Base-by-base conservation (phyloP, 768 basidiomycete species). In the Phaeotremella skinneri region DNA sequence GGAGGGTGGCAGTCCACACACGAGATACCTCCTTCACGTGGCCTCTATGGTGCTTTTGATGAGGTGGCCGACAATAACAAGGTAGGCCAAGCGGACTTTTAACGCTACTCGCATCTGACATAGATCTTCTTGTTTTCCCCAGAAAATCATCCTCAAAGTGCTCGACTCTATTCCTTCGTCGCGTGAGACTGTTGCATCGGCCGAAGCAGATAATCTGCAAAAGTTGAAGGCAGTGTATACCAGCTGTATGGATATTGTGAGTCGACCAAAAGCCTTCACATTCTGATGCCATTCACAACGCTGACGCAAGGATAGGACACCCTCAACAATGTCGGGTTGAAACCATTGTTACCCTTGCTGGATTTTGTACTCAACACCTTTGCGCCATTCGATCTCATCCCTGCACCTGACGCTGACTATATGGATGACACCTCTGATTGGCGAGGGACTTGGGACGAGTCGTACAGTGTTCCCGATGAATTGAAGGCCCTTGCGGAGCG, bases 1-100 rank as follows among this genome's bases (percentile, higher is more conserved):
- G 90, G 90, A 17, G 91, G 91, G 13, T 99, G 94, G 94, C 81
- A 88, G 20, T 83, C 83, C 41, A 78, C 80, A 0, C 85, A 98
- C 73, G 88, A 90, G 30, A 81, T 99, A 42, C 94, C 96, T 1
- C 85, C 90, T 0, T 91, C 90, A 75, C 89, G 90, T 72, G 83
- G 86, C 32, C 80, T 79, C 55, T 86, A 82, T 65, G 88, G 86
- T 39, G 82, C 83, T 25, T 93, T 93, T 72, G 83, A 87, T 53
- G 81, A 82, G 21, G 82, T 93, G 27, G 79, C 85, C 0, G 82
- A 86, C 69, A 80, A 87, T 69, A 96, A 94, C 76, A 83, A 69
- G 61, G 64, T 62, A 31, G 23, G 55, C 32, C 9, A 11, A 23
- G 26, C 23, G 9, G 16, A 23, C 30, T 48, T 13, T 13, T 31